phyloP scores from a whole-genome alignment of 2,329 filamentous ascomycete genomes.

The Trichoderma afroharzianum region DNA sequence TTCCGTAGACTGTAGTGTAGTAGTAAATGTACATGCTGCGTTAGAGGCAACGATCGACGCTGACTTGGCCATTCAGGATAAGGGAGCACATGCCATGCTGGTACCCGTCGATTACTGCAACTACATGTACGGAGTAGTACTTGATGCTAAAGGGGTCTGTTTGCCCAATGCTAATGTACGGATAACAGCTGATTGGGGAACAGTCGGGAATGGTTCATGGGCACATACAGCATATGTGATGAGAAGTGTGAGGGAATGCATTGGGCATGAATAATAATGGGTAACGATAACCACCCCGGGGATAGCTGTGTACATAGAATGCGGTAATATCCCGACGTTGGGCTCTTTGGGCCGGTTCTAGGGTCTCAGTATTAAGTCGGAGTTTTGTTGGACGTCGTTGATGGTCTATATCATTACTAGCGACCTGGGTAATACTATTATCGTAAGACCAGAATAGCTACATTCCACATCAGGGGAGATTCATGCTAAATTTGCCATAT shows the following conservation, averaged over 20 bases:
- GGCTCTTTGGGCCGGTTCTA: background rate
- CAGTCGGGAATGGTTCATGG: background rate
- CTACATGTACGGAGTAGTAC: too few relatives aligned
- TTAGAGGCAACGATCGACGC: background rate
- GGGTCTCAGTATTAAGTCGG: background rate
- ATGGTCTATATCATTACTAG: background rate
- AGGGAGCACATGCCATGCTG: background rate
- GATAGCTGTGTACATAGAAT: background rate
- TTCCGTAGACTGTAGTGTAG: background rate
- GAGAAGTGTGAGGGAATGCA: background rate
- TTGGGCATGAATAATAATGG: background rate
- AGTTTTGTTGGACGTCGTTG: background rate
- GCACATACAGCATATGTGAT: background rate
- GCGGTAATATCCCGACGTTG: background rate
- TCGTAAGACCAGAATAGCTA: background rate
- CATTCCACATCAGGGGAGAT: background rate
- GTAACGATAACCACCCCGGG: background rate
- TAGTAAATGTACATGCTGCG: background rate
- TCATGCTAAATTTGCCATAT: background rate
- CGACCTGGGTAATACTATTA: background rate
- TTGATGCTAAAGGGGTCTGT: background rate
- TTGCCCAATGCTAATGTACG: background rate
- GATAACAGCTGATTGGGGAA: background rate
- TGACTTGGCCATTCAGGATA: background rate
- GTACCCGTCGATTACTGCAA: background rate